Percentiles rank a stretch among this genome's conserved stretches.
phyloP scores from a whole-genome alignment of 257 asterid species.

The Solanum stenotomum region DNA sequence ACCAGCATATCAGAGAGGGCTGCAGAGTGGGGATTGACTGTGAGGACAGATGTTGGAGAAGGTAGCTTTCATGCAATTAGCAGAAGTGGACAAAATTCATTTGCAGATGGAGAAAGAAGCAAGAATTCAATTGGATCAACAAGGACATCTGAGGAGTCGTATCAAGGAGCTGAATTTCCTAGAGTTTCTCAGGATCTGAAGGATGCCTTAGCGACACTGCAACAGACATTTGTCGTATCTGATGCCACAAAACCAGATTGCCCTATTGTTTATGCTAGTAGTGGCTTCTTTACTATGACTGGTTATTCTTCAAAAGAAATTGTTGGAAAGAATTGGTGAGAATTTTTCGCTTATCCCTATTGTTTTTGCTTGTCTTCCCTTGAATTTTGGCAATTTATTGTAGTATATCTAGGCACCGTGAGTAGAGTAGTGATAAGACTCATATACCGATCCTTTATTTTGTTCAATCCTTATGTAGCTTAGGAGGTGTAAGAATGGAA shows the following conservation, averaged over 20 bases:
- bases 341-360: not conserved
- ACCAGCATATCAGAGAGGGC: slow-evolving; percentile 52
- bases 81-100: slow-evolving; percentile 10
- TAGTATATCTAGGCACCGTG: not conserved
- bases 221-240: slow-evolving; percentile 96
- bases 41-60: slow-evolving; percentile 51
- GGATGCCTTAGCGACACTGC: slow-evolving; percentile 87
- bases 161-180: slow-evolving; percentile 30
- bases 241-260: slow-evolving; percentile 94
- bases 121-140: slow-evolving; percentile 29
- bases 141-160: slow-evolving; percentile 46
- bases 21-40: slow-evolving; percentile 79
- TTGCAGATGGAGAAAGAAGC: slow-evolving; percentile 39
- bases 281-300: slow-evolving; percentile 87
- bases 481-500: not conserved
- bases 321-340: slow-evolving; percentile 87
- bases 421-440: not conserved
- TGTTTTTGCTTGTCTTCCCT: not conserved
- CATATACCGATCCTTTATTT: not conserved
- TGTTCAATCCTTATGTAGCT: not conserved
- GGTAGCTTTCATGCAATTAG: slow-evolving; percentile 49
- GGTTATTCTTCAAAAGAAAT: slow-evolving; percentile 85
- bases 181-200: slow-evolving; percentile 87
- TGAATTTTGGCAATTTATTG: not conserved
- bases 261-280: slow-evolving; percentile 89